Percentiles rank a stretch among this genome's conserved stretches.
Evolutionary conservation across 345 rosid species (phyloP).

Genomic region (Salix purpurea): DNA sequence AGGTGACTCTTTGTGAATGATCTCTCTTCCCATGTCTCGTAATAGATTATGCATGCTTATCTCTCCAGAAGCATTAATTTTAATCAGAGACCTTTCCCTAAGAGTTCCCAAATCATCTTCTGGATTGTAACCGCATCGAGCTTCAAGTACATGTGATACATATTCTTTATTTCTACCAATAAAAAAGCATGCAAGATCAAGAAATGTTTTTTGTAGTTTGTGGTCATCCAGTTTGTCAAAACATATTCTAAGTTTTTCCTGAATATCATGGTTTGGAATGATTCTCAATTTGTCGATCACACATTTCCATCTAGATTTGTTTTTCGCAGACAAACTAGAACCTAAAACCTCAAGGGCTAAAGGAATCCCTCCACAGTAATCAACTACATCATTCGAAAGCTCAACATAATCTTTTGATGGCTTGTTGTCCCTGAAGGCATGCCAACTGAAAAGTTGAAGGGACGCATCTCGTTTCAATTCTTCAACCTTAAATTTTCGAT

Average conservation of each 20-base stretch:
- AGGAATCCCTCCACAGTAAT: conserved; percentile 6
- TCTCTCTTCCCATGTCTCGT: no score
- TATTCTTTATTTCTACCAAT: not conserved
- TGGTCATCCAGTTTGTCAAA: not conserved
- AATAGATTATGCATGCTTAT: no score
- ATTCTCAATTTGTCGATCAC: not conserved
- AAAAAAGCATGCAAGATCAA: not conserved
- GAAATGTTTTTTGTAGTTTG: not conserved
- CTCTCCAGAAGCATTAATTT: no score
- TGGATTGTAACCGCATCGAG: not conserved
- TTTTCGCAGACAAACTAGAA: not conserved
- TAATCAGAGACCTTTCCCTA: not conserved
- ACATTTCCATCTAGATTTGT: conserved; percentile 2
- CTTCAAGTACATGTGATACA: not conserved
- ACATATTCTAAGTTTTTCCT: not conserved
- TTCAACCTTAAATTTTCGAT: not conserved
- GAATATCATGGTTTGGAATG: not conserved
- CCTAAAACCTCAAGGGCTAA: conserved; percentile 15
- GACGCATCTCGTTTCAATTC: not conserved
- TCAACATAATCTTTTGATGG: not conserved
- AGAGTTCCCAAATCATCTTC: not conserved
- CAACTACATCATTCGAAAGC: not conserved
- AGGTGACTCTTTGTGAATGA: no score
- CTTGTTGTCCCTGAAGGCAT: conserved; percentile 4
- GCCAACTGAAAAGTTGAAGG: conserved; percentile 1